A percentile compares a stretch with the other conserved stretches of the same genome.
Conservation (phyloP, 768 basidiomycete genomes). For the Macrolepiota albuminosa region DNA sequence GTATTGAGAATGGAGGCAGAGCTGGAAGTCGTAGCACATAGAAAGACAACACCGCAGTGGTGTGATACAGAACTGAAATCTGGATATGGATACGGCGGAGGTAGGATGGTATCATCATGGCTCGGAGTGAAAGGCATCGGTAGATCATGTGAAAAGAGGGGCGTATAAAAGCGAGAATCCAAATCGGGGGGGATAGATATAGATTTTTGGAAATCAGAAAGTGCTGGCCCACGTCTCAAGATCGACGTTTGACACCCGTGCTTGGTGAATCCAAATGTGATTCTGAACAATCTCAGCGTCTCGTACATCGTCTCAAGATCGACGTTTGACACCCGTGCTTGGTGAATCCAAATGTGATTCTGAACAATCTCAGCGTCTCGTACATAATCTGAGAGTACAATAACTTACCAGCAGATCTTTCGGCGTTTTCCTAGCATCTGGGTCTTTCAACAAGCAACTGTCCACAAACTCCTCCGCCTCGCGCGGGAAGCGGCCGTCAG, state of each 20-base stretch:
- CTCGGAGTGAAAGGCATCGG: neutral
- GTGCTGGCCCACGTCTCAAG: conserved; percentile 79
- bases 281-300: conserved; percentile 37
- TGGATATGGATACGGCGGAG: neutral
- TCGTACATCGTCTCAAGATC: conserved; percentile 53
- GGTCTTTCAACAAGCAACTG: conserved; percentile 88
- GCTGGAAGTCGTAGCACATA: neutral
- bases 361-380: conserved; percentile 21
- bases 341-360: conserved; percentile 75
- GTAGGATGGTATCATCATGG: neutral
- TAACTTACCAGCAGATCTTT: conserved; percentile 76
- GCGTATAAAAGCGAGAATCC: neutral
- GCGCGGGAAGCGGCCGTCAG: conserved; percentile 62
- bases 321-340: conserved; percentile 51
- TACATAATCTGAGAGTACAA: neutral
- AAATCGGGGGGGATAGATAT: neutral
- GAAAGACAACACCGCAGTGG: neutral
- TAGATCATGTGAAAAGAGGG: neutral
- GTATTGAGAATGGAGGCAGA: neutral
- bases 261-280: conserved; percentile 69
- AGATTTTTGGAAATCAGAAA: conserved; percentile 33
- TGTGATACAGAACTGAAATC: neutral
- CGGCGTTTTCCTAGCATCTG: conserved; percentile 75
- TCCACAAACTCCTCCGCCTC: conserved; percentile 86
- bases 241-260: conserved; percentile 58